phyloP scores from a whole-genome alignment of 352 stramenopile genomes.

The Phytopythium oedochilum region DNA sequence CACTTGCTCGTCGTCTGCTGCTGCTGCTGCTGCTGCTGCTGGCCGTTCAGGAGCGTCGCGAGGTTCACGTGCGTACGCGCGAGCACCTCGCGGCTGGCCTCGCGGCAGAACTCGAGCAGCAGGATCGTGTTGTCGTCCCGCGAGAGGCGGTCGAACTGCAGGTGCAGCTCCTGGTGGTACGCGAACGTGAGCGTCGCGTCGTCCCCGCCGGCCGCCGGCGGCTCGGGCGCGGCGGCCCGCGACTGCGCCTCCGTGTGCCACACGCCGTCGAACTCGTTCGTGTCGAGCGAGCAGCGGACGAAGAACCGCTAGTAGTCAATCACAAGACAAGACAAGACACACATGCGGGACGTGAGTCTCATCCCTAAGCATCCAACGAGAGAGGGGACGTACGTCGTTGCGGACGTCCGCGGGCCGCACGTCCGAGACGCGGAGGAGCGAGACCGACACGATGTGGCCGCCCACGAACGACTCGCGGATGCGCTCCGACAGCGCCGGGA shows the following conservation, averaged over 20 bases:
- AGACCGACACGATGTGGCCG: constrained; percentile 72
- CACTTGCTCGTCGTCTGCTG: constrained; percentile 2
- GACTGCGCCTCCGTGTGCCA: constrained; percentile 85
- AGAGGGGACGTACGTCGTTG: constrained; percentile 32
- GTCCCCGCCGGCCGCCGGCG: constrained; percentile 8
- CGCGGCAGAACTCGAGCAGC: constrained; percentile 76
- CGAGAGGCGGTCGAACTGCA: constrained; percentile 81
- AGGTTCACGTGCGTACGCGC: constrained; percentile 79
- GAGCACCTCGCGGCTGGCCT: constrained; percentile 72
- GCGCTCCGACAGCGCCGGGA: constrained; percentile 73
- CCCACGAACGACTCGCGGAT: constrained; percentile 84
- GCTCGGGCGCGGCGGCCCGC: constrained; percentile 32
- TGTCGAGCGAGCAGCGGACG: constrained; percentile 79
- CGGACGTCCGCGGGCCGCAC: constrained; percentile 54
- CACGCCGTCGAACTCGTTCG: constrained; percentile 78
- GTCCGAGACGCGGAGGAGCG: constrained; percentile 60
- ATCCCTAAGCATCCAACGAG: not conserved
- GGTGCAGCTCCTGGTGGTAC: constrained; percentile 76
- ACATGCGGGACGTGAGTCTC: not conserved
- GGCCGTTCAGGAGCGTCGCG: constrained; percentile 75
- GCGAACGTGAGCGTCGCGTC: constrained; percentile 44
- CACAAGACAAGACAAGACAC: not conserved
- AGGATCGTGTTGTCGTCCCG: constrained; percentile 84
- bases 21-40: too few relatives aligned
- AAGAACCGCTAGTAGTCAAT: constrained; percentile 78